Conservation (phyloP, 352 stramenopile species). For the Phytophthora cryptogea region DNA sequence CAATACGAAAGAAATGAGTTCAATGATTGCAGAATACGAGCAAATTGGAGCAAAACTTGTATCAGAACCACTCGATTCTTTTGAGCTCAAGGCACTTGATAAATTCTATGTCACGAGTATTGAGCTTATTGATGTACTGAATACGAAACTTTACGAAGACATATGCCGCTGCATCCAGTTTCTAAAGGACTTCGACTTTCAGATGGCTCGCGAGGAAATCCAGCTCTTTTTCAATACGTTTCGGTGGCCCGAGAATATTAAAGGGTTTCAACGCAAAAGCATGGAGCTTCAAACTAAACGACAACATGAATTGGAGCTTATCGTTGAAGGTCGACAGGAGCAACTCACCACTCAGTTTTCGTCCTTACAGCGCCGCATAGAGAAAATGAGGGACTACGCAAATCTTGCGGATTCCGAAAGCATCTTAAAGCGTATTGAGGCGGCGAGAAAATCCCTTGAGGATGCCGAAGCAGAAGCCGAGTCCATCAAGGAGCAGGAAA, state of each 20-base stretch:
- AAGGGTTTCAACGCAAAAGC: constrained; percentile 90
- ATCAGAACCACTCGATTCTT: constrained; percentile 88
- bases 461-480: constrained; percentile 85
- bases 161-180: constrained; percentile 86
- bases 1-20: constrained; percentile 86
- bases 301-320: constrained; percentile 89
- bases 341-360: constrained; percentile 82
- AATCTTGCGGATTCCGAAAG: constrained; percentile 81
- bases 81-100: constrained; percentile 89
- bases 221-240: constrained; percentile 91
- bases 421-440: constrained; percentile 83
- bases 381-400: constrained; percentile 91
- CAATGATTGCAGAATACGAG: constrained; percentile 88
- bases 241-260: constrained; percentile 91
- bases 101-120: constrained; percentile 85
- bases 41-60: constrained; percentile 88
- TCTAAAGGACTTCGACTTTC: constrained; percentile 88
- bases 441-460: constrained; percentile 77
- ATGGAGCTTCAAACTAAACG: constrained; percentile 91
- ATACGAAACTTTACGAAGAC: constrained; percentile 76
- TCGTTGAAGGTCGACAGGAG: constrained; percentile 89
- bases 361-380: constrained; percentile 82
- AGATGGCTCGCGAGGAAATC: constrained; percentile 88
- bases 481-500: constrained; percentile 88
- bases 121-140: constrained; percentile 70